Conservation (phyloP, 2,329 filamentous ascomycete genomes). For the Penicillium sumatraense region DNA sequence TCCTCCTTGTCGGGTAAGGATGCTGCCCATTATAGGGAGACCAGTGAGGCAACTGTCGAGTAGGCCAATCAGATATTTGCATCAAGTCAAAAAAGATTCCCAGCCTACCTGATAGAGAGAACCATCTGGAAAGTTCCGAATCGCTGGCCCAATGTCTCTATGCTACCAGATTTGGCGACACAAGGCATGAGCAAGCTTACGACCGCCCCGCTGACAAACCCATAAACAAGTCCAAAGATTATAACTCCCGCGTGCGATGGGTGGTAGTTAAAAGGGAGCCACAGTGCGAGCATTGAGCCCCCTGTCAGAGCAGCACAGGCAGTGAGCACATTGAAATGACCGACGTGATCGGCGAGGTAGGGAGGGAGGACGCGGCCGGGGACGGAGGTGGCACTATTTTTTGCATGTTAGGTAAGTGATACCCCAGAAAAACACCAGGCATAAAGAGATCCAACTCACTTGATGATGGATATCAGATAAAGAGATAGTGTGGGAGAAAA, state of each 20-base stretch:
- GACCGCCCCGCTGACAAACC: constrained; percentile 35
- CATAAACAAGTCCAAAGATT: constrained; percentile 32
- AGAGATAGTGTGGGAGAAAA: constrained; percentile 27
- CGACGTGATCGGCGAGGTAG: constrained; percentile 29
- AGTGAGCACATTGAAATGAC: constrained; percentile 33
- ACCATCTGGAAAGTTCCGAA: constrained; percentile 37
- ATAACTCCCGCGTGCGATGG: constrained; percentile 33
- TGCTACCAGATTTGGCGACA: constrained; percentile 31
- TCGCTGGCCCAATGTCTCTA: constrained; percentile 39
- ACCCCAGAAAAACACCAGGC: background rate
- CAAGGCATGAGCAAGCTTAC: constrained; percentile 37
- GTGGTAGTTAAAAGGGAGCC: constrained; percentile 36
- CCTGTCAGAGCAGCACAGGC: constrained; percentile 17
- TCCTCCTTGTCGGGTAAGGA: constrained; percentile 24
- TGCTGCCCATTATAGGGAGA: constrained; percentile 34
- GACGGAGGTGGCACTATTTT: constrained; percentile 28
- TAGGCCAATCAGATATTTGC: background rate
- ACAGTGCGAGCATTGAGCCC: constrained; percentile 27
- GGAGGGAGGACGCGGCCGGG: constrained; percentile 31
- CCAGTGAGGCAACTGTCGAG: constrained; percentile 27
- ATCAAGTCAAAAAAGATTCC: background rate
- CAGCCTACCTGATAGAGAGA: constrained; percentile 25
- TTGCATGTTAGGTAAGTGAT: background rate
- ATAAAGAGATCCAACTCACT: constrained; percentile 18
- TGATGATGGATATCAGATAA: constrained; percentile 33